phyloP scores from a whole-genome alignment of 1,284 basidiomycete species.

The Malassezia slooffiae region DNA sequence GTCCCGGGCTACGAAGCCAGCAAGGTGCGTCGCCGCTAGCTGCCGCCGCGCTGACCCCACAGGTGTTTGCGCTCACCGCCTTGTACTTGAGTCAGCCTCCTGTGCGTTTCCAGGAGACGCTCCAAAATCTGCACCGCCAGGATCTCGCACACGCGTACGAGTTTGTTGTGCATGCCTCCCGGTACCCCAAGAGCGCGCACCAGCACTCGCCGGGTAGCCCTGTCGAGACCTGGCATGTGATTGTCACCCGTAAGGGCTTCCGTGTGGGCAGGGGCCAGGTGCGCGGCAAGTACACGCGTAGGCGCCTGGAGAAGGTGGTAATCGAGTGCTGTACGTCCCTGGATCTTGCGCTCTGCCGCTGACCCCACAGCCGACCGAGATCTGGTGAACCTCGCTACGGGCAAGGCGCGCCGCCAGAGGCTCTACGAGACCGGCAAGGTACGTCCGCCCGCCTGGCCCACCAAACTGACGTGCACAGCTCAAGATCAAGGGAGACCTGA shows the following conservation, averaged over 20 bases:
- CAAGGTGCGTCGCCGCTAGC: constrained; percentile 12
- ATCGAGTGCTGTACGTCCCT: constrained; percentile 35
- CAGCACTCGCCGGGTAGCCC: too few species aligned
- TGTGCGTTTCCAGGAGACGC: too few species aligned
- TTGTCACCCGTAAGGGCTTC: constrained; percentile 1
- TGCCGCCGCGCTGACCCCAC: not conserved
- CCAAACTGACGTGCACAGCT: too few species aligned
- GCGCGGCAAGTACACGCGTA: too few species aligned
- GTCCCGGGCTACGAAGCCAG: constrained; percentile 35
- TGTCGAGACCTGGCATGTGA: constrained; percentile 8
- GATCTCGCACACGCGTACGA: constrained; percentile 36
- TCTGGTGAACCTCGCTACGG: constrained; percentile 36
- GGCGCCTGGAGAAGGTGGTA: constrained; percentile 33
- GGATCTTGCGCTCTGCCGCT: not conserved
- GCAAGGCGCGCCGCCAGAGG: constrained; percentile 27
- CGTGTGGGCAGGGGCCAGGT: too few species aligned
- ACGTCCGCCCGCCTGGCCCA: constrained; percentile 8
- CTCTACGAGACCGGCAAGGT: constrained; percentile 32
- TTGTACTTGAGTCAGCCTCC: constrained; percentile 26
- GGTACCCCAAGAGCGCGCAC: too few species aligned
- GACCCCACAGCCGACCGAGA: constrained; percentile 25
- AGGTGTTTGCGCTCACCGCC: constrained; percentile 34
- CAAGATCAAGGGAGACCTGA: constrained; percentile 37
- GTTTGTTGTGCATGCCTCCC: constrained; percentile 34
- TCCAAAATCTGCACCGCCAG: too few species aligned